Evolutionary conservation across 805 yeast species (phyloP).

Genomic region (Cyberlindnera euphorbiae): DNA sequence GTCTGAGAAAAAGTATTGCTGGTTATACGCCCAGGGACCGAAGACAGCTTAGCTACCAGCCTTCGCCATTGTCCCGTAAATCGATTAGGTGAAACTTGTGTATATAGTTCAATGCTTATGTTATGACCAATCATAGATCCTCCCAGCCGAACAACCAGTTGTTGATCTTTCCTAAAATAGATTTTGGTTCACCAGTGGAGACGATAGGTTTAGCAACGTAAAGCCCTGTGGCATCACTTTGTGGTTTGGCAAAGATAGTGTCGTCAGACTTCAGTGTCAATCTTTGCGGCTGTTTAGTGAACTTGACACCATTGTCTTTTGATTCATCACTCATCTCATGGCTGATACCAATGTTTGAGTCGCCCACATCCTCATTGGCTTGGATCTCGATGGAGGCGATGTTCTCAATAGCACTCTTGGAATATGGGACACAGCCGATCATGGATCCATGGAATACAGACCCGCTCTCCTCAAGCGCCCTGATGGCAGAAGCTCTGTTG

Average conservation of each 20-base stretch:
- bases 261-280: constrained; percentile 39
- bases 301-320: constrained; percentile 16
- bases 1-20: constrained; percentile 11
- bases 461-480: constrained; percentile 86
- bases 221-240: constrained; percentile 13
- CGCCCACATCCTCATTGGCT: constrained; percentile 46
- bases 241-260: constrained; percentile 31
- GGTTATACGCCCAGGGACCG: constrained; percentile 15
- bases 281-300: constrained; percentile 17
- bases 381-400: constrained; percentile 41
- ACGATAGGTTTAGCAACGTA: constrained; percentile 18
- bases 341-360: constrained; percentile 17
- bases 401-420: constrained; percentile 55
- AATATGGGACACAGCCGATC: constrained; percentile 68
- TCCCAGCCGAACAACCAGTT: constrained; percentile 56
- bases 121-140: constrained; percentile 29
- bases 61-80: constrained; percentile 23
- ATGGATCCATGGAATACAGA: constrained; percentile 57
- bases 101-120: background rate
- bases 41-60: constrained; percentile 12
- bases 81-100: background rate
- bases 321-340: constrained; percentile 3
- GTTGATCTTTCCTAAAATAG: constrained; percentile 30
- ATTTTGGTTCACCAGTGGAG: background rate
- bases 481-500: constrained; percentile 65